Evolutionary conservation across 495 filamentous ascomycete genomes (phyloP).

Genomic region (Evernia prunastri): DNA sequence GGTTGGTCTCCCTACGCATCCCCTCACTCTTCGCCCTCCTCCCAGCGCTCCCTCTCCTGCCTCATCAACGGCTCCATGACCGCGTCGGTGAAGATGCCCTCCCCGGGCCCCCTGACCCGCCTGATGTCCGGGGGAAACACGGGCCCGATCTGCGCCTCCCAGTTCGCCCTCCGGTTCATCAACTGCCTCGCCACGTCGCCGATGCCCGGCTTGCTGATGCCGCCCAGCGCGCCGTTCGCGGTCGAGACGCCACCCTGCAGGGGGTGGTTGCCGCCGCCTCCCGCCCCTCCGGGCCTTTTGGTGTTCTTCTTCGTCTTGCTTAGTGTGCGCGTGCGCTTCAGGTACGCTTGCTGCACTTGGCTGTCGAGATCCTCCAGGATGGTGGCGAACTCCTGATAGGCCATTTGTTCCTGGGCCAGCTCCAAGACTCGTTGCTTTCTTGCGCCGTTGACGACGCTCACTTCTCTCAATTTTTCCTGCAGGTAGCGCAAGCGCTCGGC

Average conservation of each 20-base stretch:
- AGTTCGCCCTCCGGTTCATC: conserved; percentile 81
- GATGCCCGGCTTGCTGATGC: conserved; percentile 66
- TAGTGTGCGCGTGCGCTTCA: conserved; percentile 92
- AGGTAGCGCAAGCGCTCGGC: conserved; percentile 80
- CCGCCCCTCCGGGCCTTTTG: conserved; percentile 64
- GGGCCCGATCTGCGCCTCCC: conserved; percentile 79
- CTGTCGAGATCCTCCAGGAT: conserved; percentile 95
- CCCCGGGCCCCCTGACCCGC: conserved; percentile 45
- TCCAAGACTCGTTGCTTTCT: conserved; percentile 80
- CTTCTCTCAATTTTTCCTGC: conserved; percentile 72
- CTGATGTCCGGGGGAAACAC: conserved; percentile 75
- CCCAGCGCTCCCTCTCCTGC: conserved; percentile 68
- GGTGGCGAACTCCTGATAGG: conserved; percentile 89
- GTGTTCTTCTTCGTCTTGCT: conserved; percentile 84
- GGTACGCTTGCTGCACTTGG: conserved; percentile 90
- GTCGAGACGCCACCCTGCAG: conserved; percentile 26
- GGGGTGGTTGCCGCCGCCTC: conserved; percentile 46
- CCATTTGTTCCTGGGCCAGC: conserved; percentile 82
- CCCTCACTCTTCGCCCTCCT: conserved; percentile 40
- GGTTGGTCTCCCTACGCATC: neutral
- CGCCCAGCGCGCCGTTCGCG: conserved; percentile 45
- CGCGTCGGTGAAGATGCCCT: conserved; percentile 59
- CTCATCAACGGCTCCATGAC: conserved; percentile 53
- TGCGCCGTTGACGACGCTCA: conserved; percentile 79
- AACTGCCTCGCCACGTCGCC: conserved; percentile 82